phyloP scores from a whole-genome alignment of 2,329 filamentous ascomycete species.

The Rhynchosporium secalis region DNA sequence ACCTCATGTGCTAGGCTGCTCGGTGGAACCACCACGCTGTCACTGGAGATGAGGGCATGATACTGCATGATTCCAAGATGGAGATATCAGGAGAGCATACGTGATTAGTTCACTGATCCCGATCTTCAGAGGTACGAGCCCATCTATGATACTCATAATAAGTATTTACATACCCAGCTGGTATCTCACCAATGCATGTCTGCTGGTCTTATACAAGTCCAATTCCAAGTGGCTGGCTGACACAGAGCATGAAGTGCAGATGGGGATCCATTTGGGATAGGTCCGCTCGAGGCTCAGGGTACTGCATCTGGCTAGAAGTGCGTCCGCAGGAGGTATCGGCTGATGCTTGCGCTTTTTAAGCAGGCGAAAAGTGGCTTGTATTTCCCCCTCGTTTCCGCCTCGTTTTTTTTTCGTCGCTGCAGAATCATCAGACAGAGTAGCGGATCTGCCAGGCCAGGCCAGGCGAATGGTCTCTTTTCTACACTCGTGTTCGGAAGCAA shows the following conservation, averaged over 20 bases:
- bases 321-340: conserved; percentile 13
- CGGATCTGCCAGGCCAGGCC: no score
- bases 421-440: no score
- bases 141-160: no score
- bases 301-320: conserved; percentile 1
- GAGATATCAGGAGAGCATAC: neutral
- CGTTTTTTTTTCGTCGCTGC: no score
- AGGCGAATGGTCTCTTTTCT: conserved; percentile 2
- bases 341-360: conserved; percentile 25
- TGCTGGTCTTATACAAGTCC: neutral
- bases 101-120: no score
- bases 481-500: neutral
- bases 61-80: neutral
- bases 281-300: neutral
- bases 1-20: neutral
- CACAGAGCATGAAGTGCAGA: conserved; percentile 1
- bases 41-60: neutral
- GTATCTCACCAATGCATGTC: no score
- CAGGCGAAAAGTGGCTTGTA: conserved; percentile 18
- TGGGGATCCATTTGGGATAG: neutral
- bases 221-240: neutral
- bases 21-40: conserved; percentile 5
- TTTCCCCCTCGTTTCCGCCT: conserved; percentile 13
- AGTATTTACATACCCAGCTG: no score
- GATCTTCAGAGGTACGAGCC: neutral